Percentiles rank a stretch among this genome's conserved stretches.
Conservation (phyloP, 495 filamentous ascomycete species). For the Penicillium malachiteum region DNA sequence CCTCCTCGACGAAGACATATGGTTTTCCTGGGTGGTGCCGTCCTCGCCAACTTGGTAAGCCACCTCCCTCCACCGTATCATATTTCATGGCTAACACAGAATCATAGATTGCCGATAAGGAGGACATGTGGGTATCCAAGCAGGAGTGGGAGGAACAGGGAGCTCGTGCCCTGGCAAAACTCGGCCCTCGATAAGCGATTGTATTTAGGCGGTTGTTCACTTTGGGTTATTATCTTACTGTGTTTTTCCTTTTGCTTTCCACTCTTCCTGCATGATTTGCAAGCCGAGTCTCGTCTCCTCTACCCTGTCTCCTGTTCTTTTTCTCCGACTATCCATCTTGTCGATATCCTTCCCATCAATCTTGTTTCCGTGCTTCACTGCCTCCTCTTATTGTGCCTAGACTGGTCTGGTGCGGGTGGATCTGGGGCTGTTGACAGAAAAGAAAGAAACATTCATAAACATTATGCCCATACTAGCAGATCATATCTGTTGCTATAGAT, state of each 20-base stretch:
- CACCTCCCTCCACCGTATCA: neutral
- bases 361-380: conserved; percentile 18
- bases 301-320: conserved; percentile 8
- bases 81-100: conserved; percentile 13
- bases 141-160: conserved; percentile 96
- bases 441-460: conserved; percentile 9
- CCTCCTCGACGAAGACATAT: conserved; percentile 94
- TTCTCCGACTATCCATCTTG: conserved; percentile 13
- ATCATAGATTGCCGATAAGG: conserved; percentile 85
- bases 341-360: conserved; percentile 25
- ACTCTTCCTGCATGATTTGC: conserved; percentile 23
- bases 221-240: conserved; percentile 4
- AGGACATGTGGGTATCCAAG: conserved; percentile 98
- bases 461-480: neutral
- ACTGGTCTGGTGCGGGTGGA: conserved; percentile 29
- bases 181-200: conserved; percentile 67
- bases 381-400: conserved; percentile 28
- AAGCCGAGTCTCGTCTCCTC: conserved; percentile 19
- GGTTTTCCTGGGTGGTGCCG: conserved; percentile 97
- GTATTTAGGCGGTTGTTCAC: conserved; percentile 24
- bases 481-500: no score
- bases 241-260: conserved; percentile 18
- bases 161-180: conserved; percentile 79
- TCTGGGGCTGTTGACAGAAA: conserved; percentile 25
- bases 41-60: conserved; percentile 87